Evolutionary conservation across 2,329 filamentous ascomycete genomes (phyloP).

Genomic region (Cladosporium sp.): DNA sequence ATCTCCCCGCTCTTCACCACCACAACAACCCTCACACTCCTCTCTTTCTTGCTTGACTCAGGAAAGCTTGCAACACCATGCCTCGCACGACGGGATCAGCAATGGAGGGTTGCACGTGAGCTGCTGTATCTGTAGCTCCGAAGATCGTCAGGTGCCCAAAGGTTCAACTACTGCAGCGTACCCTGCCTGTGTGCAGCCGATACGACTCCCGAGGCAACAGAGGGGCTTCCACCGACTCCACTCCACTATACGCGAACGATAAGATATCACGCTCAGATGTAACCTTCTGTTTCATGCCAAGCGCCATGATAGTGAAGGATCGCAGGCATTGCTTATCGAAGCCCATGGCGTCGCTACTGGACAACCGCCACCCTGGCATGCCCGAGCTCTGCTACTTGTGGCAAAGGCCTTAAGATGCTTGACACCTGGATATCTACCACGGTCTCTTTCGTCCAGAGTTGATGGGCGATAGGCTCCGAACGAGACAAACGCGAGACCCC

Average conservation of each 20-base stretch:
- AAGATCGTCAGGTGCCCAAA: not conserved
- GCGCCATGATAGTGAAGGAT: slow-evolving; percentile 6
- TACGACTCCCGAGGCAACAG: not conserved
- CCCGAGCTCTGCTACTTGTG: not conserved
- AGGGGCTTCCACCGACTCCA: not conserved
- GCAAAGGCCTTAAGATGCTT: not conserved
- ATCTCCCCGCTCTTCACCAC: not conserved
- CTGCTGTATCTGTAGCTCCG: not conserved
- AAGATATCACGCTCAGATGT: slow-evolving; percentile 8
- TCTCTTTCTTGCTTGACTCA: not conserved
- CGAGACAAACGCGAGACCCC: not conserved
- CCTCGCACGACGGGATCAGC: not conserved
- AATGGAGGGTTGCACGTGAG: not conserved
- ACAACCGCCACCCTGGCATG: not conserved
- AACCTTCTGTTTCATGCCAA: slow-evolving; percentile 13
- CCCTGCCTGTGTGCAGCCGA: not conserved
- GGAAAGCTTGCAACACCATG: not conserved
- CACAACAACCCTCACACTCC: not conserved
- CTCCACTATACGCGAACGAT: slow-evolving; percentile 9
- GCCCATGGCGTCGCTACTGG: not conserved
- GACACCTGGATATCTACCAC: not conserved
- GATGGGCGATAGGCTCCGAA: not conserved
- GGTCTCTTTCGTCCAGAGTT: not conserved
- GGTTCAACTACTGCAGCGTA: not conserved
- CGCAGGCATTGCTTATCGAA: slow-evolving; percentile 6